These are phyloP conservation scores for Tilletia indica DNA, from an alignment of 1,284 basidiomycete species.

Conservation along the genomic window DNA sequence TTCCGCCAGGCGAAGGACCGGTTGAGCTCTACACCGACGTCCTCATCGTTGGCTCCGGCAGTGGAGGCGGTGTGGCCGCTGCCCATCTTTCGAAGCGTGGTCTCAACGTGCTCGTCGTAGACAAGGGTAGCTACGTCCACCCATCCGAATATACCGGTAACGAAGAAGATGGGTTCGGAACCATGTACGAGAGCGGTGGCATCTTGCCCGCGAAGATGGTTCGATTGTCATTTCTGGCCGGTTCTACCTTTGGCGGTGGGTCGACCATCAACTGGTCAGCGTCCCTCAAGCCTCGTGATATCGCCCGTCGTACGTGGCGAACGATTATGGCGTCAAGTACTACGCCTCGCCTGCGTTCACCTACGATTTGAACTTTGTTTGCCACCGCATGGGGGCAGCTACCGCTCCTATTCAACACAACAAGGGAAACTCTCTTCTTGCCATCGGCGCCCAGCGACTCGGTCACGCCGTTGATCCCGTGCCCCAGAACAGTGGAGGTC, in stretches of 20 bases:
- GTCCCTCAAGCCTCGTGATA: constrained; percentile 56
- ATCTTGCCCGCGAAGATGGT: constrained; percentile 56
- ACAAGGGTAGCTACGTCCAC: constrained; percentile 58
- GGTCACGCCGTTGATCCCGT: constrained; percentile 53
- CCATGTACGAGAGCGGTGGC: constrained; percentile 57
- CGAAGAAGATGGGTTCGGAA: constrained; percentile 54
- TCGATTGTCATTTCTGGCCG: constrained; percentile 58
- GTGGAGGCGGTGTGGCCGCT: constrained; percentile 58
- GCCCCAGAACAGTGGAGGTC: constrained; percentile 58
- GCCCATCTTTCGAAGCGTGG: constrained; percentile 54
- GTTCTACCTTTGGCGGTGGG: constrained; percentile 59
- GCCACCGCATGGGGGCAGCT: constrained; percentile 57
- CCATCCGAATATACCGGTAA: constrained; percentile 52
- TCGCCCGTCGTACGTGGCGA: constrained; percentile 57
- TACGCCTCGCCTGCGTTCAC: constrained; percentile 55
- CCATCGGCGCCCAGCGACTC: constrained; percentile 51
- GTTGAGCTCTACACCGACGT: constrained; percentile 51
- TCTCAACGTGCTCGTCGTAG: constrained; percentile 57
- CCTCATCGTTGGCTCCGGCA: constrained; percentile 59
- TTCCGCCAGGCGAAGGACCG: constrained; percentile 31
- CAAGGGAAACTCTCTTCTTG: constrained; percentile 54
- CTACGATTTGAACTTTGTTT: constrained; percentile 56
- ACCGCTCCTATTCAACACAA: constrained; percentile 56
- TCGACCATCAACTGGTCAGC: constrained; percentile 61
- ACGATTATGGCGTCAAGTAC: constrained; percentile 55